These are phyloP conservation scores for Heliosperma pusillum DNA, from an alignment of 148 eudicot species.

Conservation along the genomic window DNA sequence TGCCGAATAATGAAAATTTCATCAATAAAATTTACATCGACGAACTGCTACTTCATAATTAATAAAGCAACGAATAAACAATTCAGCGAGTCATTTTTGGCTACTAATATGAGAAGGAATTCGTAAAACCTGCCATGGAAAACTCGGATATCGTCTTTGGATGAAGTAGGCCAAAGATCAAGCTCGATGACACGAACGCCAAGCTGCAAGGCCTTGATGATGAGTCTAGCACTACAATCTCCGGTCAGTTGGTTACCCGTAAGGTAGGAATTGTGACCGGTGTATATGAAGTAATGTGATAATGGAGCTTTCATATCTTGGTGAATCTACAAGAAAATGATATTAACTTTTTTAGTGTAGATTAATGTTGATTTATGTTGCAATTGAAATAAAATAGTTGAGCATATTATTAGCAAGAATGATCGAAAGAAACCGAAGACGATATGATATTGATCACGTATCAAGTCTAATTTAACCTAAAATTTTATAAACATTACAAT, in stretches of 20 bases:
- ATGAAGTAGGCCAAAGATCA: constrained; percentile 79
- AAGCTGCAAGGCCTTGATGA: constrained; percentile 59
- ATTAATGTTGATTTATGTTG: too few relatives aligned
- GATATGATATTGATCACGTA: too few relatives aligned
- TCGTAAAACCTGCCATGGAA: constrained; percentile 62
- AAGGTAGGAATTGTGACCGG: constrained; percentile 86
- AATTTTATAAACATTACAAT: too few relatives aligned
- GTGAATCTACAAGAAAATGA: constrained; percentile 44
- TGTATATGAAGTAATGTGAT: constrained; percentile 84
- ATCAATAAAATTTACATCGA: too few relatives aligned
- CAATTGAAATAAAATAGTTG: too few relatives aligned
- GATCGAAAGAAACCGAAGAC: too few relatives aligned
- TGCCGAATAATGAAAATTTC: too few relatives aligned
- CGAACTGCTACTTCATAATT: too few relatives aligned
- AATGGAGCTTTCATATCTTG: constrained; percentile 80
- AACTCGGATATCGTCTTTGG: constrained; percentile 59
- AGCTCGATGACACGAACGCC: constrained; percentile 92
- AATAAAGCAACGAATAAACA: too few relatives aligned
- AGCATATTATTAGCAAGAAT: background rate
- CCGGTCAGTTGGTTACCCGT: constrained; percentile 85
- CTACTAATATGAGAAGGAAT: background rate
- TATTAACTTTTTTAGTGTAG: background rate
- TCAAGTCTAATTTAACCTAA: too few relatives aligned
- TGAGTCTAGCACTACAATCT: constrained; percentile 71
- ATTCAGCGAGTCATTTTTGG: background rate